Evolutionary conservation across 306 rosid species (phyloP).

Genomic region (Gastrolobium bilobum): DNA sequence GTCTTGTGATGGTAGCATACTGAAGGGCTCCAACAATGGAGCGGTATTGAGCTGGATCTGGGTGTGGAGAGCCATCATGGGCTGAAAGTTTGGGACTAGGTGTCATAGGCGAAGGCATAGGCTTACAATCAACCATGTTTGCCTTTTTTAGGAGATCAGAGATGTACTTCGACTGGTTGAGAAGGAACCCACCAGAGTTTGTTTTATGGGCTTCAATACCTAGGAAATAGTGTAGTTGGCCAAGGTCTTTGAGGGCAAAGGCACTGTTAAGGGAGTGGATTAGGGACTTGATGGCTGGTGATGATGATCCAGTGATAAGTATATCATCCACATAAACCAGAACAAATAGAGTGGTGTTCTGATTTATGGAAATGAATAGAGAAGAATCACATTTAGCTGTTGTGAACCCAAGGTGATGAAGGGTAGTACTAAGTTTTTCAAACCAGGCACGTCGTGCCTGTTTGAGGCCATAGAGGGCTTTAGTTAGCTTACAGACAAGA

Average conservation of each 20-base stretch:
- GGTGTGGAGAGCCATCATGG: no score
- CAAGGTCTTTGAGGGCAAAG: not conserved
- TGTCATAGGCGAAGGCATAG: not conserved
- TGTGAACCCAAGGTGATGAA: not conserved
- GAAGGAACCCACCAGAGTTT: not conserved
- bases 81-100: not conserved
- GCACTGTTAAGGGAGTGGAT: not conserved
- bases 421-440: no score
- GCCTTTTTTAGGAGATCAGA: not conserved
- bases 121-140: not conserved
- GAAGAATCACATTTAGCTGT: not conserved
- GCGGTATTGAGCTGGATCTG: no score
- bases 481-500: no score
- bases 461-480: no score
- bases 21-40: no score
- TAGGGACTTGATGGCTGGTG: not conserved
- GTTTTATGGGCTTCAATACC: not conserved
- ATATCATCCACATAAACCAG: not conserved
- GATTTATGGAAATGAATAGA: not conserved
- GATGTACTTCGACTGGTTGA: not conserved
- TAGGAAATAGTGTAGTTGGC: not conserved
- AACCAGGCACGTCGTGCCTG: no score
- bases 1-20: no score
- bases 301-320: not conserved
- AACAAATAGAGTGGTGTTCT: accelerated